phyloP scores from a whole-genome alignment of 495 filamentous ascomycete genomes.

The Neurospora africana region DNA sequence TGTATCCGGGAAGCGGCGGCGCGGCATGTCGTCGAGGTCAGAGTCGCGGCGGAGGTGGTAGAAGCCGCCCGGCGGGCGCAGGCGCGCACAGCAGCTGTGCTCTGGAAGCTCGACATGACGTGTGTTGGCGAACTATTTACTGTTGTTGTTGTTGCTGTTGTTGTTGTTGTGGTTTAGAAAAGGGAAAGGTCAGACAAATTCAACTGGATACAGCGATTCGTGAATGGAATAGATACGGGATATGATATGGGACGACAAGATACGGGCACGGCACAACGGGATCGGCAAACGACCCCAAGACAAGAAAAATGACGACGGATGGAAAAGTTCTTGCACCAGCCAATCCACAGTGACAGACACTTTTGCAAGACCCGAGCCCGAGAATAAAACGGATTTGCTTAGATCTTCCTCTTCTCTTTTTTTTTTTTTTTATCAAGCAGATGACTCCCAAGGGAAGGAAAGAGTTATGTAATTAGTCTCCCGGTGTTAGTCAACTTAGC shows the following conservation, averaged over 20 bases:
- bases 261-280: not conserved
- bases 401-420: not conserved
- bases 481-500: not conserved
- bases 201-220: not conserved
- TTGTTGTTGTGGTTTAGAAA: not conserved
- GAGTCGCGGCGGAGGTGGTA: constrained; percentile 1
- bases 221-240: not conserved
- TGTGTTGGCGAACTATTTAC: not conserved
- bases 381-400: not conserved
- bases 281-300: not conserved
- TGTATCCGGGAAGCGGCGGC: not conserved
- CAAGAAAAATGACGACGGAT: not conserved
- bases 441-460: not conserved
- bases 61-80: constrained; percentile 8
- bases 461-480: not conserved
- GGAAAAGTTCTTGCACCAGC: not conserved
- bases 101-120: constrained; percentile 17
- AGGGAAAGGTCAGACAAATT: not conserved
- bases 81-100: constrained; percentile 11
- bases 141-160: not conserved
- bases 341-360: not conserved
- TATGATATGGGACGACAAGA: too few species aligned
- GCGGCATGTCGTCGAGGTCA: constrained; percentile 2
- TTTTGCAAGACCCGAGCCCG: not conserved
- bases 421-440: not conserved